These are phyloP conservation scores for Thelonectria discophora DNA, from an alignment of 2,329 filamentous ascomycete species.

Conservation along the genomic window DNA sequence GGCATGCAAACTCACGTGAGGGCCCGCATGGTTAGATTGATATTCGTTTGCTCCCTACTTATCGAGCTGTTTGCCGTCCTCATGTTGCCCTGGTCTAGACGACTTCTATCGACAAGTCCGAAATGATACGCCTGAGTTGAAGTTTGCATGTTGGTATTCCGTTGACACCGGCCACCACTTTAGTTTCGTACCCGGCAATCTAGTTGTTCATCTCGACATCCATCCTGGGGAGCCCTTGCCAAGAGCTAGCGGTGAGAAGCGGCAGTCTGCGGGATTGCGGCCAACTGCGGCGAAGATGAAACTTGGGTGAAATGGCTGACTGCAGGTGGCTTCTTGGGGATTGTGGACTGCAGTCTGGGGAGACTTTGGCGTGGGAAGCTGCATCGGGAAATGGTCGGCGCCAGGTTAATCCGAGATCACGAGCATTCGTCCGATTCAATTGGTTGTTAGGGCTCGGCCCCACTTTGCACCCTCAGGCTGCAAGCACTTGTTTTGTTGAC, in stretches of 20 bases:
- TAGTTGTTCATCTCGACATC: not conserved
- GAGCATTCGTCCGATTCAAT: not conserved
- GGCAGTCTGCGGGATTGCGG: constrained; percentile 8
- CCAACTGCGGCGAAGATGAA: constrained; percentile 10
- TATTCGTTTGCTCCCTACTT: not conserved
- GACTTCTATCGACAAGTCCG: not conserved
- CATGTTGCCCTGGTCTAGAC: not conserved
- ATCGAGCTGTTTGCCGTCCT: no score
- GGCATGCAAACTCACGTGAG: constrained; percentile 13
- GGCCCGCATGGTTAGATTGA: not conserved
- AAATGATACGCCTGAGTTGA: not conserved
- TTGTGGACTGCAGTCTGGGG: not conserved
- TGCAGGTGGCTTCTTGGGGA: no score
- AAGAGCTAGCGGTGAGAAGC: constrained; percentile 12
- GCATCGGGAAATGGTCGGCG: constrained; percentile 12
- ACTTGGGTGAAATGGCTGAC: constrained; percentile 1
- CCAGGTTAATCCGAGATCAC: constrained; percentile 11
- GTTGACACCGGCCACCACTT: not conserved
- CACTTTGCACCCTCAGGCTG: not conserved
- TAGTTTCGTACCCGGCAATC: not conserved
- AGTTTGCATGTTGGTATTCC: not conserved
- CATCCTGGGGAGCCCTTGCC: not conserved
- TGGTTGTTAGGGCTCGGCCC: not conserved
- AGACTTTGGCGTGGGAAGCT: not conserved
- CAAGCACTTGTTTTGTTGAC: constrained; percentile 4